These are phyloP conservation scores for Exophiala aquamarina DNA, from an alignment of 2,329 filamentous ascomycete genomes.

Conservation along the genomic window DNA sequence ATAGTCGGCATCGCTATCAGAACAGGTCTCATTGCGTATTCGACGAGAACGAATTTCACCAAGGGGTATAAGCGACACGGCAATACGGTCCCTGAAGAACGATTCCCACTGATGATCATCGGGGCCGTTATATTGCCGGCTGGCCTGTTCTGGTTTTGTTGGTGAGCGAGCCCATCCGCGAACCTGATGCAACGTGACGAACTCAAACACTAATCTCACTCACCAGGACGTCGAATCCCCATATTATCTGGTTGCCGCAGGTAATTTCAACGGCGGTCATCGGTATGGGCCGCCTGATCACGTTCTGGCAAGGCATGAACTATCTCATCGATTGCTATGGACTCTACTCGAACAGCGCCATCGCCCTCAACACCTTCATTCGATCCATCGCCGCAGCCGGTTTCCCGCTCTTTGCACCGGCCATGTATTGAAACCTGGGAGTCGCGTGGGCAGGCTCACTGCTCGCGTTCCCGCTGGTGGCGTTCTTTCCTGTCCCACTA, in stretches of 20 bases:
- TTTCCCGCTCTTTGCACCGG: constrained; percentile 31
- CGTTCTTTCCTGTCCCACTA: constrained; percentile 49
- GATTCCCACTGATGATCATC: constrained; percentile 46
- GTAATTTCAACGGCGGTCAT: constrained; percentile 44
- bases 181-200: no score
- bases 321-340: constrained; percentile 45
- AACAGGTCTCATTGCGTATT: constrained; percentile 38
- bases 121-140: constrained; percentile 42
- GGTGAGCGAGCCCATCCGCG: no score
- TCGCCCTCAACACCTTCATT: constrained; percentile 40
- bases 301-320: constrained; percentile 45
- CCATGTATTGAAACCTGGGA: constrained; percentile 40
- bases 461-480: constrained; percentile 39
- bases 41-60: constrained; percentile 42
- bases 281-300: constrained; percentile 45
- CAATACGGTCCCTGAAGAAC: constrained; percentile 40
- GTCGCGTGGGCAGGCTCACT: constrained; percentile 42
- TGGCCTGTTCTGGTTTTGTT: constrained; percentile 51
- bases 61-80: constrained; percentile 40
- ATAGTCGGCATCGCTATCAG: constrained; percentile 33
- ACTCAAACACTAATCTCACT: neutral
- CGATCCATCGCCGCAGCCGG: constrained; percentile 36
- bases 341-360: constrained; percentile 40
- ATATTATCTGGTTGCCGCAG: constrained; percentile 46
- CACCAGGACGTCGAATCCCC: constrained; percentile 35